phyloP scores from a whole-genome alignment of 2,329 filamentous ascomycete genomes.

The Paecilomyces sp. region DNA sequence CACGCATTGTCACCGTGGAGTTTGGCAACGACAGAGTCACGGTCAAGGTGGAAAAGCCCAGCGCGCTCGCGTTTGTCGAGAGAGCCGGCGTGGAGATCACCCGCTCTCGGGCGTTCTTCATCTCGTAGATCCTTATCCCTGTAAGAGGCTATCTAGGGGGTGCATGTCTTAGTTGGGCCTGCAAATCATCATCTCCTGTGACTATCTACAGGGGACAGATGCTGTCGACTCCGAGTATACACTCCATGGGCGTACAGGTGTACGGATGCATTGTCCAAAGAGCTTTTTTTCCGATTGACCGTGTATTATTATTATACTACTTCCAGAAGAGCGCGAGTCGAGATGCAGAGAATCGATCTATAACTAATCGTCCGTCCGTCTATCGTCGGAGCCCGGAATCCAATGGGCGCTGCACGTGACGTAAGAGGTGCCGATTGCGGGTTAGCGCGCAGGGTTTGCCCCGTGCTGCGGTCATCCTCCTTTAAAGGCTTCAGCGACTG shows the following conservation, averaged over 20 bases:
- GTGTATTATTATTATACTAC: too few relatives aligned
- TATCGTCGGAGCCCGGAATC: slow-evolving; percentile 2
- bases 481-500: slow-evolving; percentile 1
- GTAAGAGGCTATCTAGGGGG: slow-evolving; percentile 2
- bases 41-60: slow-evolving; percentile 44
- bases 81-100: slow-evolving; percentile 44
- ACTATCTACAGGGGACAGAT: background rate
- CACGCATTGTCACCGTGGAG: slow-evolving; percentile 38
- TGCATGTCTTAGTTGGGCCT: background rate
- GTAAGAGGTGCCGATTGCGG: background rate
- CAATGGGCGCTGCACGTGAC: background rate
- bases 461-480: background rate
- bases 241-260: too few relatives aligned
- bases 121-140: slow-evolving; percentile 8
- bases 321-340: too few relatives aligned
- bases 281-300: too few relatives aligned
- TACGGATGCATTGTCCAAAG: too few relatives aligned
- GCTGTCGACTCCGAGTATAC: background rate
- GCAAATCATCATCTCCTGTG: background rate
- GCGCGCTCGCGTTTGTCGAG: slow-evolving; percentile 43
- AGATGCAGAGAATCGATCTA: background rate
- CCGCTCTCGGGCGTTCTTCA: slow-evolving; percentile 38
- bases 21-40: slow-evolving; percentile 41
- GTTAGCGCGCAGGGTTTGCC: background rate
- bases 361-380: background rate